A percentile compares a stretch with the other conserved stretches of the same genome.
Evolutionary conservation across 805 yeast genomes (phyloP).

Genomic region (Millerago galiae): DNA sequence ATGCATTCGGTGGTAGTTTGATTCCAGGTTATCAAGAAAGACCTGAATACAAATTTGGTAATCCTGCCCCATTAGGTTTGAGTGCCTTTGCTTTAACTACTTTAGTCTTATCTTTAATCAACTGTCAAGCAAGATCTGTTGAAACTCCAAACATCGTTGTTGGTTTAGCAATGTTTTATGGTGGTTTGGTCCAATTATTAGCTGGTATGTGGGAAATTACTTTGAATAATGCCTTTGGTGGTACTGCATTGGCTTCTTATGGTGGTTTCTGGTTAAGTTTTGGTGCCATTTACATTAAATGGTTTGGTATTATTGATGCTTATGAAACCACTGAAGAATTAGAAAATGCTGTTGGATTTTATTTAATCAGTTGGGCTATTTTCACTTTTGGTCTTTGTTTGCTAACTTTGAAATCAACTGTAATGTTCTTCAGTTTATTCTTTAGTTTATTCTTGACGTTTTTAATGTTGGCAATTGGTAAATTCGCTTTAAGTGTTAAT

Average conservation of each 20-base stretch:
- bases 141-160: constrained; percentile 48
- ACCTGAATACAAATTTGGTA: constrained; percentile 47
- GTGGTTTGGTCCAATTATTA: constrained; percentile 52
- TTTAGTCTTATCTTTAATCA: constrained; percentile 49
- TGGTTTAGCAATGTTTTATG: constrained; percentile 57
- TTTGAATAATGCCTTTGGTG: constrained; percentile 61
- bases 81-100: constrained; percentile 59
- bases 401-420: constrained; percentile 42
- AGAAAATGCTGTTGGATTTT: constrained; percentile 45
- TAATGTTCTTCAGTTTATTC: constrained; percentile 42
- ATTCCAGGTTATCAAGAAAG: constrained; percentile 48
- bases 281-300: constrained; percentile 50
- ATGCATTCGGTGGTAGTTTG: constrained; percentile 69
- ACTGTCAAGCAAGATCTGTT: constrained; percentile 53
- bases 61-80: constrained; percentile 62
- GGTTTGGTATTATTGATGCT: constrained; percentile 45
- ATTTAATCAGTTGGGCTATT: constrained; percentile 47
- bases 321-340: constrained; percentile 34
- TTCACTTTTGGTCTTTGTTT: constrained; percentile 42
- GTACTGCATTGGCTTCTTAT: constrained; percentile 29
- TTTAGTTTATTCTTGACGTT: constrained; percentile 41
- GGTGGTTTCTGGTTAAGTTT: constrained; percentile 65
- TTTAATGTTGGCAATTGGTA: constrained; percentile 38
- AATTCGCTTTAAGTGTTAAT: constrained; percentile 32
- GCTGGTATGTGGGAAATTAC: constrained; percentile 70